Conservation (phyloP, 345 rosid species). For the Gossypium anomalum region DNA sequence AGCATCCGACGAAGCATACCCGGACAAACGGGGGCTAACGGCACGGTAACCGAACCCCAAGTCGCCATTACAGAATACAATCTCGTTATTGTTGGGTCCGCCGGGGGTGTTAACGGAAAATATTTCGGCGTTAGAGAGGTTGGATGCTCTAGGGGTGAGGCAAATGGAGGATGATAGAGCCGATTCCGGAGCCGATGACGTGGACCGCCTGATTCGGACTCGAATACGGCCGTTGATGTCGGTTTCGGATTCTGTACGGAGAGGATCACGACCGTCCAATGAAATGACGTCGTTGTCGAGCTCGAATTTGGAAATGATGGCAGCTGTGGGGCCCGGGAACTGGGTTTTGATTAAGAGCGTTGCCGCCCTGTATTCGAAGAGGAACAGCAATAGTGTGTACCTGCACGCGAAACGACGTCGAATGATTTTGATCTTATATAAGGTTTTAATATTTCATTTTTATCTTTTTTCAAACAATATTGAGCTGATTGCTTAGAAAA, state of each 20-base stretch:
- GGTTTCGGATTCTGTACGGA: slow-evolving; percentile 44
- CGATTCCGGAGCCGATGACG: slow-evolving; percentile 48
- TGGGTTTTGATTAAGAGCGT: slow-evolving; percentile 35
- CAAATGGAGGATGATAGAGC: slow-evolving; percentile 40
- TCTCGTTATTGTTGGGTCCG: slow-evolving; percentile 34
- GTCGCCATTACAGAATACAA: slow-evolving; percentile 46
- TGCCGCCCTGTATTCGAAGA: slow-evolving; percentile 51
- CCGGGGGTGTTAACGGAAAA: slow-evolving; percentile 48
- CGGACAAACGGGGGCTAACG: slow-evolving; percentile 53
- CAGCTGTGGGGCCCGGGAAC: slow-evolving; percentile 40
- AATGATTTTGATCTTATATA: background rate
- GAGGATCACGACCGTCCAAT: slow-evolving; percentile 48
- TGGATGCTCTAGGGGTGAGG: slow-evolving; percentile 51
- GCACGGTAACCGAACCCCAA: slow-evolving; percentile 50
- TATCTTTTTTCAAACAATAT: background rate
- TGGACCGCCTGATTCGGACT: slow-evolving; percentile 45
- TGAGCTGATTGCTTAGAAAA: background rate
- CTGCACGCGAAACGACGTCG: slow-evolving; percentile 18
- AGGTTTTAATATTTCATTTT: background rate
- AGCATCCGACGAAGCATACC: slow-evolving; percentile 74
- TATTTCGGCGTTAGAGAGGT: slow-evolving; percentile 48
- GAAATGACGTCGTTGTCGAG: slow-evolving; percentile 50
- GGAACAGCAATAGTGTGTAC: slow-evolving; percentile 48
- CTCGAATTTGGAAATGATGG: slow-evolving; percentile 40
- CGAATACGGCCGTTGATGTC: slow-evolving; percentile 39